Evolutionary conservation across 2,329 filamentous ascomycete genomes (phyloP), one percentile per base, ranked within the genome.

Genomic region (Cryphonectria parasitica): DNA sequence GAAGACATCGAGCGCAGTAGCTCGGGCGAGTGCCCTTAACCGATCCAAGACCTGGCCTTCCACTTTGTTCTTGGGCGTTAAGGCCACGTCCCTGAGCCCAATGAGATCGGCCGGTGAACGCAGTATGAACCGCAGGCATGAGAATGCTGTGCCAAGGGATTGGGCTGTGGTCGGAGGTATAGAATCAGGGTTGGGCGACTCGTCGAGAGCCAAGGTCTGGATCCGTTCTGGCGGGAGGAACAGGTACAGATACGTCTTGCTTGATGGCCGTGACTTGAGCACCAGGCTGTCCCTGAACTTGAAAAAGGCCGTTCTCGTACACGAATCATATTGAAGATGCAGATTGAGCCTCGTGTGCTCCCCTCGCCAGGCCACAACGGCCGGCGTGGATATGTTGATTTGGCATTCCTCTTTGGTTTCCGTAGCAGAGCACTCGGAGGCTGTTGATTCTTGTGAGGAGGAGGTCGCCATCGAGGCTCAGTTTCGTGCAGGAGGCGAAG

Each of bases 181-280:
- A 5, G 52, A 43, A 10, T 41, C 28, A 10, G 54, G 52, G 22
- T 61, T 54, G 13, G 68, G 54, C 36, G 31, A 52, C 22, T 69
- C 68, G 39, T 69, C 63, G 11, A 69, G 28, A n/a, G 31, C 36
- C 39, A 69, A 22, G 28, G n/a, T 39, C 28, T 62, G 62, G 13
- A 66, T 65, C 28, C 66, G 43, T 54, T 68, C 66, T 56, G 66
- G 66, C 31, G 66, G 58, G 3, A 68, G 31, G 31, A 68, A 68
- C 45, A 68, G 45, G 22, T 68, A 68, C n/a, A 68, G 43, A 19
- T 68, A 45, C 19, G 43, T 68, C 60, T 58, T 68, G 31, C 45
- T 49, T n/a, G 66, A 60, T 17, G 66, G 63, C n/a, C 31, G 17
- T n/a, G 66, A 60, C 43, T 68, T 68, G 43, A 68, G 58, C 58